Evolutionary conservation across 306 rosid species (phyloP).

Genomic region (Oxytropis ochrocephala): DNA sequence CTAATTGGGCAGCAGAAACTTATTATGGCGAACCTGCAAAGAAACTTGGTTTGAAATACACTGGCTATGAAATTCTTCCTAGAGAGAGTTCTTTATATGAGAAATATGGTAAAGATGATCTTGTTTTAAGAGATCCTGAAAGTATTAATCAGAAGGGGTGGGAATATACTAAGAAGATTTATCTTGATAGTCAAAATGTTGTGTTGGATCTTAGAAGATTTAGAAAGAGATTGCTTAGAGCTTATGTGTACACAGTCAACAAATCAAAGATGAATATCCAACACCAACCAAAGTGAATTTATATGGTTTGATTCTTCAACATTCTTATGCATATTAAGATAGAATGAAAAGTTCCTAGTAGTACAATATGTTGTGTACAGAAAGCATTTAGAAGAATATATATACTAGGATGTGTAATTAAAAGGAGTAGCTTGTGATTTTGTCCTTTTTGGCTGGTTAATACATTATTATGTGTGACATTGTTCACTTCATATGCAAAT

Average conservation of each 20-base stretch:
- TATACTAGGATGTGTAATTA: constrained; percentile 18
- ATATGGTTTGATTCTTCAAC: background rate
- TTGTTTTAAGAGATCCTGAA: constrained; percentile 54
- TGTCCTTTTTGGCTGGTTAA: background rate
- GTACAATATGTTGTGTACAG: constrained; percentile 4
- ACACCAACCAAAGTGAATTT: constrained; percentile 22
- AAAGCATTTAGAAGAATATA: background rate
- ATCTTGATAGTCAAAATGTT: constrained; percentile 86
- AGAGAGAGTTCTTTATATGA: constrained; percentile 69
- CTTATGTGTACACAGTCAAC: constrained; percentile 43
- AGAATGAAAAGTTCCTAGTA: background rate
- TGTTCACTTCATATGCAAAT: constrained; percentile 8
- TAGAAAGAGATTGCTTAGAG: constrained; percentile 52
- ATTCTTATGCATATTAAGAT: background rate
- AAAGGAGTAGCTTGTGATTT: background rate
- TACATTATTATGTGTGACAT: background rate
- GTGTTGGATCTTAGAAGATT: constrained; percentile 56
- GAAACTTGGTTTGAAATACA: constrained; percentile 79
- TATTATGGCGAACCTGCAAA: constrained; percentile 85
- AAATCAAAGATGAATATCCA: constrained; percentile 19
- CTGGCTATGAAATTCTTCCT: constrained; percentile 60
- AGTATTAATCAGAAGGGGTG: constrained; percentile 70
- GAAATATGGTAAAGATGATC: constrained; percentile 45
- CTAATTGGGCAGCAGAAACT: constrained; percentile 82
- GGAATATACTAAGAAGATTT: constrained; percentile 84